A percentile compares a stretch with the other conserved stretches of the same genome.
phyloP scores from a whole-genome alignment of 352 stramenopile species.

The Phytophthora megakarya region DNA sequence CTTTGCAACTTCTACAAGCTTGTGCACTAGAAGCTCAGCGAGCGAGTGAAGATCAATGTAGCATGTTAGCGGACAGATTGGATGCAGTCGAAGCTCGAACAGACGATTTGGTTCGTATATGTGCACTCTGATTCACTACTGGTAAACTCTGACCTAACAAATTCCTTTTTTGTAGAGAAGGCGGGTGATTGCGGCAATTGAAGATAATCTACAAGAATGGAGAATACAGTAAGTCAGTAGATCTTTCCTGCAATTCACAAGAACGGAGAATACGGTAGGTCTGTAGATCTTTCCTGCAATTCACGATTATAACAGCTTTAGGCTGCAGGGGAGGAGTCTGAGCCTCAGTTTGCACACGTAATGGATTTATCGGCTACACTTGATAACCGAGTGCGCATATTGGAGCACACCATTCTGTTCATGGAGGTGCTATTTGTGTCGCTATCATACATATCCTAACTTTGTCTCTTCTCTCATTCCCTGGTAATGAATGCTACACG shows the following conservation, averaged over 20 bases:
- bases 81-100: slow-evolving; percentile 43
- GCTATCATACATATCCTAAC: background rate
- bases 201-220: slow-evolving; percentile 32
- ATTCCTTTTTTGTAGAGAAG: slow-evolving; percentile 22
- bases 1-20: slow-evolving; percentile 49
- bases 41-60: slow-evolving; percentile 33
- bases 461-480: background rate
- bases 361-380: slow-evolving; percentile 31
- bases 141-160: background rate
- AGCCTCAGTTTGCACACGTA: slow-evolving; percentile 22
- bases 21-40: slow-evolving; percentile 52
- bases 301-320: slow-evolving; percentile 19
- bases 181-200: slow-evolving; percentile 29
- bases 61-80: slow-evolving; percentile 41
- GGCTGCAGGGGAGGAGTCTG: slow-evolving; percentile 17
- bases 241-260: slow-evolving; percentile 21
- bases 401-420: slow-evolving; percentile 35
- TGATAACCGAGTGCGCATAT: slow-evolving; percentile 31
- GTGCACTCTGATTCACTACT: background rate
- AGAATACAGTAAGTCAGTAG: too few species aligned
- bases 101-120: slow-evolving; percentile 56
- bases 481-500: background rate
- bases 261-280: slow-evolving; percentile 23
- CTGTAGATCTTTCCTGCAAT: background rate
- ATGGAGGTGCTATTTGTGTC: slow-evolving; percentile 16